Evolutionary conservation across 108 stramenopile species (phyloP).

Genomic region (Cyclostephanos invisitatus): DNA sequence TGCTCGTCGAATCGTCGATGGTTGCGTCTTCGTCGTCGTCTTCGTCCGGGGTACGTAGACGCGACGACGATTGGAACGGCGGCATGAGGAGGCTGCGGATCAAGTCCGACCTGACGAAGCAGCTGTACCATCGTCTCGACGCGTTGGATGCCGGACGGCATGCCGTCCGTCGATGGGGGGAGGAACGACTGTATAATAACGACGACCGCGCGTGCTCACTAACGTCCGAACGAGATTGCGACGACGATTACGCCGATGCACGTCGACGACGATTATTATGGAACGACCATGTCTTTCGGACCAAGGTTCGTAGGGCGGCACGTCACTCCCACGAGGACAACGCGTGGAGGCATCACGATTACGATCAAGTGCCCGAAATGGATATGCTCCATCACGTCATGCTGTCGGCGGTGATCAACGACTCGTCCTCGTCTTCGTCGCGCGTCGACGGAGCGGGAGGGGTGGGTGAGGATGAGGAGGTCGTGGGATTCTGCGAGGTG

Average conservation of each 20-base stretch:
- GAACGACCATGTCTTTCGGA: constrained; percentile 61
- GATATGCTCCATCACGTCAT: constrained; percentile 66
- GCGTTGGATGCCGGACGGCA: constrained; percentile 54
- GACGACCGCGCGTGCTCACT: constrained; percentile 13
- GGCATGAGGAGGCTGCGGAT: constrained; percentile 20
- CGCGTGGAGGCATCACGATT: constrained; percentile 66
- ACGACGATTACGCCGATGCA: background rate
- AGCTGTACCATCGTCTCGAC: constrained; percentile 44
- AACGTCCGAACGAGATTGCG: no score
- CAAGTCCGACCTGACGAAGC: constrained; percentile 25
- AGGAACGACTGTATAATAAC: constrained; percentile 5
- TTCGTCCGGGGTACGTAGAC: no score
- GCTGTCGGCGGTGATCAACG: constrained; percentile 70
- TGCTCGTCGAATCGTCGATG: no score
- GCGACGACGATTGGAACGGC: constrained; percentile 18
- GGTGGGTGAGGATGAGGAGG: constrained; percentile 13
- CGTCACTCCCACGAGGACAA: constrained; percentile 53
- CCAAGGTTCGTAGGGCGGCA: constrained; percentile 48
- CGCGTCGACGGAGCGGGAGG: no score
- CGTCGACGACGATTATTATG: constrained; percentile 38
- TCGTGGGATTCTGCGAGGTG: constrained; percentile 79
- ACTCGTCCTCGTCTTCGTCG: constrained; percentile 11
- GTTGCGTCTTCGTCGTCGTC: no score
- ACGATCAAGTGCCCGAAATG: constrained; percentile 54
- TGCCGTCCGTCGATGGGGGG: background rate